Base-by-base conservation (phyloP, 495 filamentous ascomycete species). In the Penicillium waksmanii region DNA sequence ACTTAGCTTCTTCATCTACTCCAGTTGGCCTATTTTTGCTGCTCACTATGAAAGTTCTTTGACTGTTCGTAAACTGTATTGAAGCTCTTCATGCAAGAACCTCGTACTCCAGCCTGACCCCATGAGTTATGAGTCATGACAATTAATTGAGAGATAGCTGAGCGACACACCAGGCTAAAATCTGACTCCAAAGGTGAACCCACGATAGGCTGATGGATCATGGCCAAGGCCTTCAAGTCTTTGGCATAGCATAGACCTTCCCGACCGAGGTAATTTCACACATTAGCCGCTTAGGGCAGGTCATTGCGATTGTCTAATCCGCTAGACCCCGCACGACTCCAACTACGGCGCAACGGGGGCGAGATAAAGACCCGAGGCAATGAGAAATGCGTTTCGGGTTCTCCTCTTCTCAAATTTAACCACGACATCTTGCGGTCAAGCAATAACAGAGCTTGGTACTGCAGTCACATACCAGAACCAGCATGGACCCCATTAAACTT, bases 291-390 rank as follows among this genome's bases (percentile, higher is more conserved):
- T 66, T 67, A 34, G 42, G 58, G 64, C 42, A 64, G 21, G 55
- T 58, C 55, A 47, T 57, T 56, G 58, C 58, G 62, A 62, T 44
- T 5, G 21, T 13, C 53, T 59, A 53, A 55, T 66, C 58, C 43
- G 57, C 53, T 60, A 18, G 19, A 25, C 66, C 60, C 66, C 66
- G 54, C 64, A 52, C 49, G 57, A 64, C 66, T 63, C 66, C 66
- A 68, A 68, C 48, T 17, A 44, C 15, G 17, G 17, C 15, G 15
- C 7, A 44, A 17, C 17, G 42, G n/a, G 7, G 15, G 11, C 15
- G 36, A 44, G 42, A 44, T 44, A 44, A 44, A 19, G 42, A 19
- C 17, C 5, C 17, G 42, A 44, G 15, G 42, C 23, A 23, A 23
- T 23, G n/a, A 19, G 13, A 44, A n/a, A 40, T 0, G 36, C 0